Base-by-base conservation (phyloP, 768 basidiomycete genomes). In the Mycena maculata region DNA sequence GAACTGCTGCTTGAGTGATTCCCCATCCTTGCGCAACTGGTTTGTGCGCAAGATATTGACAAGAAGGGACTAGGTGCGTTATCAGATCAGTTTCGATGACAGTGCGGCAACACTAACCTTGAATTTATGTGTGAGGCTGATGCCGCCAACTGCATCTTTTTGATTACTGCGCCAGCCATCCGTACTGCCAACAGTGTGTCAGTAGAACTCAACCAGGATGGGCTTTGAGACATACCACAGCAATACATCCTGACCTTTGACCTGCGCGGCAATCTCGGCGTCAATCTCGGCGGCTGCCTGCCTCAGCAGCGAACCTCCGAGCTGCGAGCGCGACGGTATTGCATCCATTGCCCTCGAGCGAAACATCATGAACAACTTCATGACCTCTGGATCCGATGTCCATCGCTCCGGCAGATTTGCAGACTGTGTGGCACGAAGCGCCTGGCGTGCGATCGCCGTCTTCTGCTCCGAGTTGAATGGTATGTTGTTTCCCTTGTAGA, bases 281-380 rank as follows among this genome's bases (percentile, higher is more conserved):
- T 70, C 60, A 39, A 67, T 56, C 38, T 59, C 39, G 23, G 18
- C 30, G n/a, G 45, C 39, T 15, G 54, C 69, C 16, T 53, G 44
- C 7, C 60, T 15, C 38, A 70, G 47, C 22, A 70, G 38, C 22
- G 52, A 22, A 8, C 65, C 65, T 1, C 59, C 60, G n/a, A 70
- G 18, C 41, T 45, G 55, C 22, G 36, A 28, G 31, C 68, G 55
- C n/a, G 56, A 42, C 18, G 64, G 68, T 18, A 69, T 65, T 2
- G 38, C 65, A 28, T 67, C 50, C 44, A 49, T 42, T 0, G 69
- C 69, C 12, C 44, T 41, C 33, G 45, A 59, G 25, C 62, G 54
- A 18, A 71, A 4, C 67, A 71, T 68, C 57, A 71, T 23, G 59
- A 71, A 68, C 20, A 71, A 58, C 48, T 68, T 71, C 36, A 61